Conservation (phyloP, 768 basidiomycete genomes). For the Leucogyrophana mollusca region DNA sequence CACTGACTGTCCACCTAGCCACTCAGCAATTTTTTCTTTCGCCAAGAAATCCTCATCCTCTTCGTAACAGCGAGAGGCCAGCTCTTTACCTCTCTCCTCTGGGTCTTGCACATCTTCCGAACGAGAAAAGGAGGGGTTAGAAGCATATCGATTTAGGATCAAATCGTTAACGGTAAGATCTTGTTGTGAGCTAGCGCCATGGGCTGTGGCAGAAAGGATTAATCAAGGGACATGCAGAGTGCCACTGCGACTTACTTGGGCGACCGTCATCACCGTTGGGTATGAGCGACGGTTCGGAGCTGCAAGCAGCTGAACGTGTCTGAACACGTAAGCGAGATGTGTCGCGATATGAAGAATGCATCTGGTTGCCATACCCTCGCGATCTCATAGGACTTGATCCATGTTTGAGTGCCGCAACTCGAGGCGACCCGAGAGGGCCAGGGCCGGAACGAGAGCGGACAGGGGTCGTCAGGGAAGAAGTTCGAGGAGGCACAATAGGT, state of each 20-base stretch:
- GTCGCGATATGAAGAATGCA: conserved; percentile 39
- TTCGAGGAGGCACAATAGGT: conserved; percentile 28
- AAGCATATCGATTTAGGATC: conserved; percentile 43
- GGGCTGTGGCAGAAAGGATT: conserved; percentile 12
- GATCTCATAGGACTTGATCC: conserved; percentile 44
- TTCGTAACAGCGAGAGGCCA: conserved; percentile 78
- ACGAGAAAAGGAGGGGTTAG: conserved; percentile 32
- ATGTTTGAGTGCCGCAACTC: conserved; percentile 33
- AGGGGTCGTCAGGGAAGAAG: conserved; percentile 30
- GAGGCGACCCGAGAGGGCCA: conserved; percentile 29
- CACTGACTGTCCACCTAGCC: conserved; percentile 89
- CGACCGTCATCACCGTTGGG: conserved; percentile 49
- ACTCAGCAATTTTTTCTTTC: conserved; percentile 94
- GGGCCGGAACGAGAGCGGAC: conserved; percentile 28
- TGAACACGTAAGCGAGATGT: conserved; percentile 54
- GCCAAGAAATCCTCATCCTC: conserved; percentile 84
- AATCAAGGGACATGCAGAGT: conserved; percentile 18
- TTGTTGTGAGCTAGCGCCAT: conserved; percentile 44
- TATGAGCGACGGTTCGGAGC: conserved; percentile 80
- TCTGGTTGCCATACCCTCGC: conserved; percentile 34
- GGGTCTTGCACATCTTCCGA: conserved; percentile 58
- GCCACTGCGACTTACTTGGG: conserved; percentile 38
- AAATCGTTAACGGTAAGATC: conserved; percentile 56
- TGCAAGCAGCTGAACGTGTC: conserved; percentile 71
- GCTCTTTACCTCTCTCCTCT: conserved; percentile 63